These are phyloP conservation scores for Pseudogymnoascus sp. DNA, from an alignment of 2,329 filamentous ascomycete species.

Conservation along the genomic window DNA sequence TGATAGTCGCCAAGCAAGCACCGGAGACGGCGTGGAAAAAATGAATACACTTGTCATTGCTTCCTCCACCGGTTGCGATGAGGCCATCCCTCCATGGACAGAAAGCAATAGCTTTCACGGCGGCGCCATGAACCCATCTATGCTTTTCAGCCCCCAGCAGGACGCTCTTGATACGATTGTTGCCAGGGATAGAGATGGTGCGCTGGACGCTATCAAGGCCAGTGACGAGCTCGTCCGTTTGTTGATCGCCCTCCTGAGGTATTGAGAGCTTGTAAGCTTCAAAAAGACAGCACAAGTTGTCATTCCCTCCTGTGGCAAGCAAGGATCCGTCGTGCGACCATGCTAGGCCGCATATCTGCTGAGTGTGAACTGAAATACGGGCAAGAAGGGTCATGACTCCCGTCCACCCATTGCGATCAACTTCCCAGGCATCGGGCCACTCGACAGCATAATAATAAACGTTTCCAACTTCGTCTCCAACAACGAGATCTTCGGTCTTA, in stretches of 20 bases:
- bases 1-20: constrained; percentile 78
- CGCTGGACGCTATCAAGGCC: constrained; percentile 25
- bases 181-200: constrained; percentile 22
- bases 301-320: constrained; percentile 87
- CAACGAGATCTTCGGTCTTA: constrained; percentile 72
- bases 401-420: constrained; percentile 60
- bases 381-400: constrained; percentile 72
- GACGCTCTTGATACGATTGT: constrained; percentile 38
- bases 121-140: constrained; percentile 72
- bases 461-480: constrained; percentile 76
- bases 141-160: constrained; percentile 56
- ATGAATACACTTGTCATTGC: constrained; percentile 90
- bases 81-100: constrained; percentile 88
- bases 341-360: constrained; percentile 88
- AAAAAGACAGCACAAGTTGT: constrained; percentile 82
- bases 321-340: constrained; percentile 72
- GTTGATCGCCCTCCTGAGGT: background rate
- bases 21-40: constrained; percentile 88
- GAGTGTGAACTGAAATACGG: constrained; percentile 69
- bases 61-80: constrained; percentile 84
- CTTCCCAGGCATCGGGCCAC: constrained; percentile 64
- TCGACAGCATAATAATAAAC: constrained; percentile 87
- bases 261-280: constrained; percentile 34
- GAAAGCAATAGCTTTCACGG: constrained; percentile 94
- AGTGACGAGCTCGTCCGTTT: constrained; percentile 18